Evolutionary conservation across 2,329 filamentous ascomycete species (phyloP), one percentile per base, ranked within the genome.

Genomic region (Samsoniella hepiali): DNA sequence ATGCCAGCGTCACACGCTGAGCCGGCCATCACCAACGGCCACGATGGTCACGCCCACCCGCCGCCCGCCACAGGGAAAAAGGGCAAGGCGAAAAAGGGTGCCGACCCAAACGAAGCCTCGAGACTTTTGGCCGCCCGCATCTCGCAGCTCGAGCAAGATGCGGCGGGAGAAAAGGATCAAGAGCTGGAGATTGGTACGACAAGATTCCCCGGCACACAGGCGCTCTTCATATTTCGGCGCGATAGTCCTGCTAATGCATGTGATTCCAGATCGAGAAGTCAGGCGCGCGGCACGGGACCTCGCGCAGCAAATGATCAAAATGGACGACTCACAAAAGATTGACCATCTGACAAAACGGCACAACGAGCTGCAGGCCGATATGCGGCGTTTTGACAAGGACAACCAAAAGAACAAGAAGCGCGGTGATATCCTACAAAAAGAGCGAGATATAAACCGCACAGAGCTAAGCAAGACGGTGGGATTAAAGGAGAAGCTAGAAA

Each of bases 321-420:
- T 97, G 83, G 92, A 91, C 69, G 91, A 95, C 62, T 85, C 96
- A 79, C 91, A 91, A 70, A 95, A 95, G 73, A 91, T 98, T 68
- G 94, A 98, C 62, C 87, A 91, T 58, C 85, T 98, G 13, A 91
- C 94, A 69, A 94, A 91, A 72, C 91, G 93, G 71, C 97, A 95
- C 69, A 93, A 91, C 65, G 93, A 98, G 71, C 85, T 98, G 5
- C 82, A 98, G 64, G 89, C 91, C 61, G 93, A 97, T 65, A 96
- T 98, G 92, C 97, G 97, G 77, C 89, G 93, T 63, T 84, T 96
- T 65, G 94, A 99, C 75, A 89, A 93, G 65, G 95, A 99, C 67
- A 93, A 96, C 72, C 85, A 91, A 66, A 98, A 97, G 78, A 95
- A 94, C 71, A 98, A 97, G 82, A 96, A 97, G 76, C 89, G 93